Conservation (phyloP, 345 rosid genomes). For the Trapa bicornis region DNA sequence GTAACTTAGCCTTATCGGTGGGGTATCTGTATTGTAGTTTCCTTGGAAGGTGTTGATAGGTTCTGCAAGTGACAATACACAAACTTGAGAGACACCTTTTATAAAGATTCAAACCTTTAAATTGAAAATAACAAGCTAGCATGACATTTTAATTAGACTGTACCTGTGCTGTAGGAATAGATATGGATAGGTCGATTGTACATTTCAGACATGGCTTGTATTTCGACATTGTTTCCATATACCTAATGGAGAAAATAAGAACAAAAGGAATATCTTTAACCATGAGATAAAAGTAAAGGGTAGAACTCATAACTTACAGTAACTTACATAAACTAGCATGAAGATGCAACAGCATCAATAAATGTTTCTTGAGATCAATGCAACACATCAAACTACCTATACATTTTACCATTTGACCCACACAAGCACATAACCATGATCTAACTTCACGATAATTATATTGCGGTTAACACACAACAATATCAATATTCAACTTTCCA, state of each 20-base stretch:
- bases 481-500: not conserved
- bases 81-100: not conserved
- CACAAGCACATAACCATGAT: not conserved
- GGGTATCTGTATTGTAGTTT: slow-evolving; percentile 72
- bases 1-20: slow-evolving; percentile 82
- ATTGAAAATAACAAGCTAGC: not conserved
- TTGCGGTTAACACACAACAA: not conserved
- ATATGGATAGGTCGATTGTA: slow-evolving; percentile 94
- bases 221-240: slow-evolving; percentile 94
- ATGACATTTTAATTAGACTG: not conserved
- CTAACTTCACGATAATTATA: not conserved
- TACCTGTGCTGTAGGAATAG: slow-evolving; percentile 88
- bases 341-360: not conserved
- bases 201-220: slow-evolving; percentile 93
- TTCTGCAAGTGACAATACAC: slow-evolving; percentile 29
- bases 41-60: slow-evolving; percentile 96
- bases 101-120: not conserved
- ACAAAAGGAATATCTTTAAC: not conserved
- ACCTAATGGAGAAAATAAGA: slow-evolving; percentile 32
- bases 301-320: not conserved
- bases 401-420: not conserved
- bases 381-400: not conserved
- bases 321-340: not conserved
- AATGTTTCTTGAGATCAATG: not conserved
- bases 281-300: not conserved